Evolutionary conservation across 2,329 filamentous ascomycete genomes (phyloP), one percentile per base, ranked within the genome.

Genomic region (Bipolaris cookei): DNA sequence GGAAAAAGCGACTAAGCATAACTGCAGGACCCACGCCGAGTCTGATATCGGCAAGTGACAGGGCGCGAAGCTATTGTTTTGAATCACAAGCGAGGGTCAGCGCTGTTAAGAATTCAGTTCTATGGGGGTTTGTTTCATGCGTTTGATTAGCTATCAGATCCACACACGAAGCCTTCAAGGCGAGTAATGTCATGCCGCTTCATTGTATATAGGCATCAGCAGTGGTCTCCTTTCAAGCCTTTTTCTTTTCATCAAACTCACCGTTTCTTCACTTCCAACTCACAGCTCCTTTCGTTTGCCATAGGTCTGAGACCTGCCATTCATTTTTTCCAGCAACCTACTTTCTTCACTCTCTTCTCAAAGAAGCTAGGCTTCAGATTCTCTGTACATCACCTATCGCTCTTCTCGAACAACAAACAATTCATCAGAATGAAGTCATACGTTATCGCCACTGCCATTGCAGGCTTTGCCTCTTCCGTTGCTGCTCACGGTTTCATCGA

Each of bases 401-500:
- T 38, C 39, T 49, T 61, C 38, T 56, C 53, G 56, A 54, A 43
- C 51, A 59, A 60, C 58, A 47, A 56, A 49, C 56, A 55, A 45
- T 51, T 61, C 42, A 49, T 52, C 70, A 78, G 65, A 62, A 80
- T 80, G 79, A 80, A 80, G 74, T 73, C 76, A 48, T 71, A 76
- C 66, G 70, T 76, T 50, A 67, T 80, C 60, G 73, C 78, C 56
- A 63, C 80, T 59, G 67, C 65, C 62, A 59, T 81, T 51, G 77
- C 79, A 63, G 74, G 76, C 66, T 69, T 83, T 37, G 66, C 78
- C 64, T 76, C 79, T 58, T 74, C 79, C 55, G 83, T 81, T 64
- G 76, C 79, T 49, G 83, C 77, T 65, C 84, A 86, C 73, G 84
- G 84, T 63, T 82, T 80, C 70, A 78, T 86, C 71, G 76, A 70